Conservation (phyloP, 1,284 basidiomycete genomes). For the Inonotus hispidus region DNA sequence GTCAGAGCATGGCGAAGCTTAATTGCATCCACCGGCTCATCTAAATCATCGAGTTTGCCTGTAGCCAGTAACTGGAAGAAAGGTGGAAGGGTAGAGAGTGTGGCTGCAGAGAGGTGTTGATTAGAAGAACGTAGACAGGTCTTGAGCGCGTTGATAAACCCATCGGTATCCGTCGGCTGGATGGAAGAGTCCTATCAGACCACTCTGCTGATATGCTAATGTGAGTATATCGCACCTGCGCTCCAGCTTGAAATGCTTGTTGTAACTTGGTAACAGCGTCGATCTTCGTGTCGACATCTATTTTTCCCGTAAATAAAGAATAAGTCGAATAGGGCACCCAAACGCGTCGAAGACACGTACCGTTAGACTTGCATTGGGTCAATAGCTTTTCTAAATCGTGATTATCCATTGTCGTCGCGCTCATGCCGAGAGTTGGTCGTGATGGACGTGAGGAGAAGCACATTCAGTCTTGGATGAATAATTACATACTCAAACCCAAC, state of each 20-base stretch:
- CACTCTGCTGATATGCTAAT: neutral
- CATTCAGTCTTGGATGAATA: neutral
- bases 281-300: constrained; percentile 74
- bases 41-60: constrained; percentile 27
- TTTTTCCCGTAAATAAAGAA: neutral
- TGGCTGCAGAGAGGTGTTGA: constrained; percentile 74
- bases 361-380: constrained; percentile 63
- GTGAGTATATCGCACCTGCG: constrained; percentile 46
- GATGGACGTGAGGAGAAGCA: neutral
- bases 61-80: constrained; percentile 57
- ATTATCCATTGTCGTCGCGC: constrained; percentile 33
- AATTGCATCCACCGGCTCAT: constrained; percentile 39
- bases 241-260: constrained; percentile 59
- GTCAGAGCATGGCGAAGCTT: constrained; percentile 60
- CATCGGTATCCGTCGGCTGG: constrained; percentile 61
- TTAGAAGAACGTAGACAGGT: constrained; percentile 73
- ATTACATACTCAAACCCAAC: constrained; percentile 1
- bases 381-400: constrained; percentile 55
- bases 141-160: constrained; percentile 64
- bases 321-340: constrained; percentile 14
- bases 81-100: constrained; percentile 56
- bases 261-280: constrained; percentile 75
- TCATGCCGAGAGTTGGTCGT: neutral
- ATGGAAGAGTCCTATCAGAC: neutral
- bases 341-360: constrained; percentile 33